Evolutionary conservation across 345 rosid species (phyloP).

Genomic region (Eutrema japonicum): DNA sequence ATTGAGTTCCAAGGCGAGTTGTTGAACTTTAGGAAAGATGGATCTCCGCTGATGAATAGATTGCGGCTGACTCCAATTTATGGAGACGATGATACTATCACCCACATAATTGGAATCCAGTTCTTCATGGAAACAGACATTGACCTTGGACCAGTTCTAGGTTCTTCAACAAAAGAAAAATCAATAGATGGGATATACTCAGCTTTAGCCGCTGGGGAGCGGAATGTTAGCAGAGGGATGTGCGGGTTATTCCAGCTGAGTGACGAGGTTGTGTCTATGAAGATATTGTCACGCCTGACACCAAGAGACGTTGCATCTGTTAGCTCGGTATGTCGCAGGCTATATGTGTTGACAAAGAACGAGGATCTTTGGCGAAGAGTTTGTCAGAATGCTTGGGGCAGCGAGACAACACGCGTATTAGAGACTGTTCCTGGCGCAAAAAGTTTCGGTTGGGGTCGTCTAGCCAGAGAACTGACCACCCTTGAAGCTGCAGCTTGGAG

Average conservation of each 20-base stretch:
- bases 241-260: slow-evolving; percentile 75
- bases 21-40: slow-evolving; percentile 87
- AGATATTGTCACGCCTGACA: slow-evolving; percentile 73
- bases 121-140: slow-evolving; percentile 78
- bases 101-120: slow-evolving; percentile 89
- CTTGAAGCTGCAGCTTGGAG: slow-evolving; percentile 93
- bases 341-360: slow-evolving; percentile 72
- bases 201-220: slow-evolving; percentile 53
- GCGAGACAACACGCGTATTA: slow-evolving; percentile 69
- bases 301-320: slow-evolving; percentile 87
- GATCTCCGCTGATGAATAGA: slow-evolving; percentile 80
- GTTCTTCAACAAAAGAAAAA: slow-evolving; percentile 60
- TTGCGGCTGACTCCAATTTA: slow-evolving; percentile 79
- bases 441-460: slow-evolving; percentile 82
- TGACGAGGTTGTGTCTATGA: slow-evolving; percentile 76
- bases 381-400: slow-evolving; percentile 93
- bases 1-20: slow-evolving; percentile 88
- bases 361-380: slow-evolving; percentile 92
- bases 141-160: slow-evolving; percentile 75
- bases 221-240: slow-evolving; percentile 63
- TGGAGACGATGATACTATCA: slow-evolving; percentile 76
- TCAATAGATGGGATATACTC: slow-evolving; percentile 37
- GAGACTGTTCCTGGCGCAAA: slow-evolving; percentile 86
- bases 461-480: slow-evolving; percentile 85
- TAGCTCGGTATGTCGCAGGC: slow-evolving; percentile 68